Conservation (phyloP, 1,139 yeast species). For the Casaregolazyma suthepensis region DNA sequence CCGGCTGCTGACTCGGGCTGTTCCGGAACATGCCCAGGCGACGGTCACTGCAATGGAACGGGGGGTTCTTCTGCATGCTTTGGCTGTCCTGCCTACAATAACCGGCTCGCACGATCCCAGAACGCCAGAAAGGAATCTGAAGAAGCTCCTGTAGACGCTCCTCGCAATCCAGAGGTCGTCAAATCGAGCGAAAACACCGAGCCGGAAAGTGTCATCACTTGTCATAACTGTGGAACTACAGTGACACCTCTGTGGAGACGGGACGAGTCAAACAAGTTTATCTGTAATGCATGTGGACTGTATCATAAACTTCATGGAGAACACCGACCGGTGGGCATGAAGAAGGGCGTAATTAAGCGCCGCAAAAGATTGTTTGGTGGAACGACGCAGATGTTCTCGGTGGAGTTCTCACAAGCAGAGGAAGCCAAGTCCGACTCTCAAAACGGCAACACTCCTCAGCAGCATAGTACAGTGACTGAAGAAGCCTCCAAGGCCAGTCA, state of each 20-base stretch:
- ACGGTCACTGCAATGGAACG: constrained; percentile 80
- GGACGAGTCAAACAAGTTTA: constrained; percentile 72
- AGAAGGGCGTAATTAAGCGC: constrained; percentile 65
- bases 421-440: neutral
- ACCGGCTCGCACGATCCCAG: constrained; percentile 41
- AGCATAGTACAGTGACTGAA: neutral
- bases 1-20: constrained; percentile 13
- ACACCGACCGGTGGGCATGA: constrained; percentile 74
- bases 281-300: constrained; percentile 85
- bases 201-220: constrained; percentile 55
- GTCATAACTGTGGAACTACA: constrained; percentile 77
- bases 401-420: neutral
- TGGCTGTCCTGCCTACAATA: constrained; percentile 79
- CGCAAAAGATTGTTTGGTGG: constrained; percentile 44
- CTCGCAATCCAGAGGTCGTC: neutral
- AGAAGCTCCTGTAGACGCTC: neutral
- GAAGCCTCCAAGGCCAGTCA: neutral
- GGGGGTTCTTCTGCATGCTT: constrained; percentile 78
- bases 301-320: constrained; percentile 71
- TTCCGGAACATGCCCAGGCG: constrained; percentile 70
- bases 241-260: constrained; percentile 87
- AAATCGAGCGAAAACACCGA: constrained; percentile 11
- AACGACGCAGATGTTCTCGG: constrained; percentile 5
- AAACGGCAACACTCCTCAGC: neutral
- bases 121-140: neutral